phyloP scores from a whole-genome alignment of 306 rosid genomes.

The Sechiopsis laciniata region DNA sequence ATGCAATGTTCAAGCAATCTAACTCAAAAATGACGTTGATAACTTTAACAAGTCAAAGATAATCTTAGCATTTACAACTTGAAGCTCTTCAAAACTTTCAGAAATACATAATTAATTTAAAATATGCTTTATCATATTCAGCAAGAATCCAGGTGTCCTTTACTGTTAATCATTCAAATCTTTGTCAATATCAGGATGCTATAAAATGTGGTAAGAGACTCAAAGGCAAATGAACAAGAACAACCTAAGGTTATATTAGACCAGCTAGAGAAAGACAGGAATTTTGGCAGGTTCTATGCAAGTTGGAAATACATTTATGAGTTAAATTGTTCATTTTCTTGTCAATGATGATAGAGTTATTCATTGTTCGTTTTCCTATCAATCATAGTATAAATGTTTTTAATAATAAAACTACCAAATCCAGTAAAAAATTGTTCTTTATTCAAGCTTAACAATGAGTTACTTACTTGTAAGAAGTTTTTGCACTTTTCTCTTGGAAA shows the following conservation, averaged over 20 bases:
- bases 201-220: not conserved
- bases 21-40: no score
- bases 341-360: not conserved
- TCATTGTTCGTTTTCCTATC: not conserved
- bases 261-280: not conserved
- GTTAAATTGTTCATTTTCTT: not conserved
- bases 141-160: not conserved
- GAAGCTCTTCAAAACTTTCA: not conserved
- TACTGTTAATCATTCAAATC: not conserved
- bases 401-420: conserved; percentile 5
- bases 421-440: not conserved
- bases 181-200: not conserved
- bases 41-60: no score
- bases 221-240: not conserved
- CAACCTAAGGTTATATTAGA: not conserved
- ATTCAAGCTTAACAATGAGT: not conserved
- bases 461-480: not conserved
- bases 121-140: not conserved
- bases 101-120: not conserved
- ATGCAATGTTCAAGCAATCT: no score
- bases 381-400: not conserved
- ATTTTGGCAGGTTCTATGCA: not conserved
- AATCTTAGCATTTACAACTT: not conserved
- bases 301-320: not conserved
- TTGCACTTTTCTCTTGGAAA: not conserved